A percentile compares a stretch with the other conserved stretches of the same genome.
Conservation (phyloP, 2,329 filamentous ascomycete genomes). For the Colletotrichum sp. region DNA sequence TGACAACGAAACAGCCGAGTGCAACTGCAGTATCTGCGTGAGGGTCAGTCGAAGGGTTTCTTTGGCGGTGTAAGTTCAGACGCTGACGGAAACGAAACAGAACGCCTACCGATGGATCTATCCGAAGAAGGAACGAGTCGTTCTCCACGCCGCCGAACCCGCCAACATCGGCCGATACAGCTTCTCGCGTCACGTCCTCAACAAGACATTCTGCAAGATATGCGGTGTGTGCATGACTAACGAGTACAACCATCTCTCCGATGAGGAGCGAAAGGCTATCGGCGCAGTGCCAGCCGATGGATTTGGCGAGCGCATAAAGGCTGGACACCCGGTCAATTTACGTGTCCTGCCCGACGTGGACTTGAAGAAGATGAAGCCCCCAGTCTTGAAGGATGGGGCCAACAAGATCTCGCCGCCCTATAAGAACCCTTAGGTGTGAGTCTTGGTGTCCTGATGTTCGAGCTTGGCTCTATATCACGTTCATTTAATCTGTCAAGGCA, state of each 20-base stretch:
- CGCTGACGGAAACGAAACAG: conserved; percentile 28
- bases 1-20: conserved; percentile 38
- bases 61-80: too few species aligned
- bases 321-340: conserved; percentile 40
- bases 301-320: not conserved
- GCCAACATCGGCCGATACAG: conserved; percentile 44
- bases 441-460: not conserved
- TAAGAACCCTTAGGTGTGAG: conserved; percentile 39
- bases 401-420: conserved; percentile 34
- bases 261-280: conserved; percentile 40
- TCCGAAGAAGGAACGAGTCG: conserved; percentile 39
- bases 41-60: conserved; percentile 29
- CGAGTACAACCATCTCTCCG: conserved; percentile 28
- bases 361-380: conserved; percentile 29
- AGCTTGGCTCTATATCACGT: not conserved
- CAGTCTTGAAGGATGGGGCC: conserved; percentile 28
- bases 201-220: conserved; percentile 52
- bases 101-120: conserved; percentile 51
- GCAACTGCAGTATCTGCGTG: conserved; percentile 56
- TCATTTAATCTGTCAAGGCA: not conserved
- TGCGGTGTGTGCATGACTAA: conserved; percentile 51
- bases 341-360: conserved; percentile 43
- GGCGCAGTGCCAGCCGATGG: not conserved
- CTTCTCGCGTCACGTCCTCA: conserved; percentile 35
- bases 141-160: conserved; percentile 36